phyloP scores from a whole-genome alignment of 768 basidiomycete genomes.

The Termitomyces sp. region DNA sequence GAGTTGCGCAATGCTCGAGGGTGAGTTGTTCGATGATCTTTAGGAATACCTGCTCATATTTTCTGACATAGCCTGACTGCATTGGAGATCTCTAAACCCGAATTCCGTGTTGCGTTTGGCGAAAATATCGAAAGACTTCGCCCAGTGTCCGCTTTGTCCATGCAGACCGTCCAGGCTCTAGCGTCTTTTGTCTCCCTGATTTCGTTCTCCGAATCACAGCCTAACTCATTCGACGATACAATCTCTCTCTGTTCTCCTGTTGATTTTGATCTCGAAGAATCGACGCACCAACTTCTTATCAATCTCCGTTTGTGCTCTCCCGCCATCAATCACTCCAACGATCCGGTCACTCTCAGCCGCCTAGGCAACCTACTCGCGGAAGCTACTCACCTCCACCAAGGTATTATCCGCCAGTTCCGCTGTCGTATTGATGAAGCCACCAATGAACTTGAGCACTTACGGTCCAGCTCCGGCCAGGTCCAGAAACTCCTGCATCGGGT shows the following conservation, averaged over 20 bases:
- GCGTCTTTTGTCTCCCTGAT: conserved; percentile 48
- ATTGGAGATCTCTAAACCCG: conserved; percentile 61
- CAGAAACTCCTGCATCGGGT: conserved; percentile 41
- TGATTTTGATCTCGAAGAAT: conserved; percentile 41
- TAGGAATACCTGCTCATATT: conserved; percentile 8
- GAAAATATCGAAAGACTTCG: conserved; percentile 43
- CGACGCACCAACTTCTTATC: conserved; percentile 46
- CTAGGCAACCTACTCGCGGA: conserved; percentile 47
- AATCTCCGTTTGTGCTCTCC: conserved; percentile 51
- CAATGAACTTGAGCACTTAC: conserved; percentile 45
- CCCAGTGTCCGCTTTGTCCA: conserved; percentile 50
- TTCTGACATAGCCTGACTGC: conserved; percentile 53
- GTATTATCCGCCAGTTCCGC: conserved; percentile 49
- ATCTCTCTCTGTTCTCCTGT: conserved; percentile 32
- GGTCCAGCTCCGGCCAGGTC: conserved; percentile 40
- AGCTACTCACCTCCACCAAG: conserved; percentile 39
- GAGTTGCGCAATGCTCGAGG: conserved; percentile 69
- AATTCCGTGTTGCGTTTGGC: conserved; percentile 62
- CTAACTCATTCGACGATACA: conserved; percentile 22
- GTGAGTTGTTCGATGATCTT: conserved; percentile 34
- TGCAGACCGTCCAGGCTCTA: conserved; percentile 47
- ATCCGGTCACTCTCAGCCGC: conserved; percentile 34
- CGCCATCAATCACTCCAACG: conserved; percentile 32
- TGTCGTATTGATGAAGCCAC: conserved; percentile 47
- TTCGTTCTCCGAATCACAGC: conserved; percentile 36